These are phyloP conservation scores for Pleurostoma richardsiae DNA, from an alignment of 2,329 filamentous ascomycete genomes.

Conservation along the genomic window DNA sequence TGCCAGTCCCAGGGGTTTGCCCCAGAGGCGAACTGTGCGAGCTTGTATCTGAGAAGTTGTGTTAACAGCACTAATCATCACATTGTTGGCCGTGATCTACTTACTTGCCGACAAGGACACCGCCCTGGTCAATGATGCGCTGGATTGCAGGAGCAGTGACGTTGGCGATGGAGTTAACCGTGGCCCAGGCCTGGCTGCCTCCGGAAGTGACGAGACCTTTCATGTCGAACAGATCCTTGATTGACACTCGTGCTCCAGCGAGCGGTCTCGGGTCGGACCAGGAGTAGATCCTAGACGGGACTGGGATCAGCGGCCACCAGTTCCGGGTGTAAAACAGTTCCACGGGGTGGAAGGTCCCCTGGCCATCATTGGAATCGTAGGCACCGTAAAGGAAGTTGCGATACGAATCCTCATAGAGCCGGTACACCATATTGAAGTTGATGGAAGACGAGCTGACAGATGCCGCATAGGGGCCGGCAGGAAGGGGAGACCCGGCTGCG, in stretches of 20 bases:
- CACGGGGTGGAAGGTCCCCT: constrained; percentile 10
- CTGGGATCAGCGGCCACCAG: constrained; percentile 20
- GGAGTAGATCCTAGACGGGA: constrained; percentile 31
- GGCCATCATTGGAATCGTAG: constrained; percentile 14
- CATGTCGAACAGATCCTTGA: constrained; percentile 29
- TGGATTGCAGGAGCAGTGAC: constrained; percentile 23
- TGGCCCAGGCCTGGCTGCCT: constrained; percentile 22
- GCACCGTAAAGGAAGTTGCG: constrained; percentile 17
- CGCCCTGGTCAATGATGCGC: constrained; percentile 24
- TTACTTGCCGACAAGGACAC: constrained; percentile 23
- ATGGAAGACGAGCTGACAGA: constrained; percentile 11
- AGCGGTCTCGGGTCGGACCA: constrained; percentile 24
- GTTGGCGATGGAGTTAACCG: constrained; percentile 16
- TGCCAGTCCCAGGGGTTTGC: constrained; percentile 15
- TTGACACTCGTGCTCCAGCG: constrained; percentile 23
- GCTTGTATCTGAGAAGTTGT: constrained; percentile 12
- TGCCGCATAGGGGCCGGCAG: constrained; percentile 14
- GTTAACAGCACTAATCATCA: too few relatives aligned
- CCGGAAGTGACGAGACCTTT: constrained; percentile 25
- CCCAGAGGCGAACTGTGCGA: constrained; percentile 25
- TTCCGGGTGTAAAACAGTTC: constrained; percentile 10
- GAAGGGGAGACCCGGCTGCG: constrained; percentile 2
- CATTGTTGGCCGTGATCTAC: too few relatives aligned
- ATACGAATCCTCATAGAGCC: constrained; percentile 15
- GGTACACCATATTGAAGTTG: constrained; percentile 12